Evolutionary conservation across 768 basidiomycete species (phyloP).

Genomic region (Lentinula sp.): DNA sequence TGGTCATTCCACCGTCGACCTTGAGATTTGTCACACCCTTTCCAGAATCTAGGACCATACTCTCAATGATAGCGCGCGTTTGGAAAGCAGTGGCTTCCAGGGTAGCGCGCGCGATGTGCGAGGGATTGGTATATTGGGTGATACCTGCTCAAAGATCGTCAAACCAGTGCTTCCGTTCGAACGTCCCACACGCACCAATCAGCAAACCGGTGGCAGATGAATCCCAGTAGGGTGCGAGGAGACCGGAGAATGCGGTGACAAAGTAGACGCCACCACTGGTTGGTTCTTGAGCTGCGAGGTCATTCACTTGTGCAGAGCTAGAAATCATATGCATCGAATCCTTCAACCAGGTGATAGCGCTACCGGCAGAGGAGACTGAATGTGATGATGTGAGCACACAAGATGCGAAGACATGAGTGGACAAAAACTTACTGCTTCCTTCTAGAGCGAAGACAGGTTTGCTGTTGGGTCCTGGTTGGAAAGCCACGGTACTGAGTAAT

Average conservation of each 20-base stretch:
- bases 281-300: conserved; percentile 67
- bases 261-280: conserved; percentile 91
- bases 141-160: conserved; percentile 37
- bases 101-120: conserved; percentile 91
- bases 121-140: conserved; percentile 83
- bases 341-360: conserved; percentile 93
- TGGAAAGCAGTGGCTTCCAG: conserved; percentile 96
- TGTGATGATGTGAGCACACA: neutral
- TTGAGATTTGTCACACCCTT: conserved; percentile 77
- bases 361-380: conserved; percentile 88
- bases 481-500: conserved; percentile 87
- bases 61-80: conserved; percentile 90
- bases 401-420: neutral
- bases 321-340: conserved; percentile 85
- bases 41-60: conserved; percentile 87
- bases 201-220: conserved; percentile 84
- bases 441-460: conserved; percentile 91
- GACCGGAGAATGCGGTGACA: conserved; percentile 92
- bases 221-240: conserved; percentile 99
- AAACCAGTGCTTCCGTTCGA: neutral
- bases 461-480: conserved; percentile 71
- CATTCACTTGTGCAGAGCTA: conserved; percentile 78
- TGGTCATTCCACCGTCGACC: conserved; percentile 98
- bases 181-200: conserved; percentile 47
- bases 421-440: conserved; percentile 73